These are phyloP conservation scores for Penicillium tannophilum DNA, from an alignment of 495 filamentous ascomycete genomes.

Conservation along the genomic window DNA sequence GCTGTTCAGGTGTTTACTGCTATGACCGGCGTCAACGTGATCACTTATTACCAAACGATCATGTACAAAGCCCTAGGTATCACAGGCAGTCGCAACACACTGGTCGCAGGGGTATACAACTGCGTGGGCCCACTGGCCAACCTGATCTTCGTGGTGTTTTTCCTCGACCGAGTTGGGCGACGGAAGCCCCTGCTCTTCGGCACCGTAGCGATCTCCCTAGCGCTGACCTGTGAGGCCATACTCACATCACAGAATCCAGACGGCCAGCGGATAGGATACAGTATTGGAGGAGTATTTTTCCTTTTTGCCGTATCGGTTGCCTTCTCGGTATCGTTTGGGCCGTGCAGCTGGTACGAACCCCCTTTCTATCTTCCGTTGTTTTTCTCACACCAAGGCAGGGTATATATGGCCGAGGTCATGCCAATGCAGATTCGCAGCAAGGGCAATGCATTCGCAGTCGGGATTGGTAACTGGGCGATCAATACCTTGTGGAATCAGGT, in stretches of 20 bases:
- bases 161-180: constrained; percentile 43
- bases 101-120: constrained; percentile 63
- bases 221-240: constrained; percentile 45
- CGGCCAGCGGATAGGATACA: constrained; percentile 35
- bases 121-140: constrained; percentile 56
- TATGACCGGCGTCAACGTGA: constrained; percentile 59
- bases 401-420: constrained; percentile 55
- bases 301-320: constrained; percentile 50
- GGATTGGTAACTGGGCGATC: constrained; percentile 53
- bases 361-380: background rate
- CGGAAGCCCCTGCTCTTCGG: constrained; percentile 43
- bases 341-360: constrained; percentile 42
- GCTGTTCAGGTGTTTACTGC: constrained; percentile 45
- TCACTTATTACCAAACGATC: constrained; percentile 60
- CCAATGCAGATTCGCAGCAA: constrained; percentile 52
- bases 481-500: constrained; percentile 54
- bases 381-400: constrained; percentile 23
- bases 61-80: constrained; percentile 63
- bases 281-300: constrained; percentile 52
- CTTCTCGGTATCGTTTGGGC: constrained; percentile 50
- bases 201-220: constrained; percentile 41
- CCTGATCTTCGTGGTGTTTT: constrained; percentile 48
- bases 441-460: constrained; percentile 50
- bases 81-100: constrained; percentile 48
- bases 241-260: constrained; percentile 43